Conservation (phyloP, 805 yeast genomes). For the Tetrapisispora taiwanensis region DNA sequence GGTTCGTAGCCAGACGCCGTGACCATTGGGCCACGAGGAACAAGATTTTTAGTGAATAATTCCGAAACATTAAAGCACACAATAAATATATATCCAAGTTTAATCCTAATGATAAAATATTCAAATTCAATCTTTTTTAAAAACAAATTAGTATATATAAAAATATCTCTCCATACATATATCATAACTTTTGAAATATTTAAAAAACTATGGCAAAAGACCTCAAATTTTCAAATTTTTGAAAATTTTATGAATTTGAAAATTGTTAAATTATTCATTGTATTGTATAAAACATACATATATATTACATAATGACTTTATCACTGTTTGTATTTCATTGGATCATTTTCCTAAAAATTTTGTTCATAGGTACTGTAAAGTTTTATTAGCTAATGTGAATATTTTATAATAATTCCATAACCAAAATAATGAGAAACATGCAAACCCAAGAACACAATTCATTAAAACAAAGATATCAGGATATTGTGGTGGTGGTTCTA, state of each 20-base stretch:
- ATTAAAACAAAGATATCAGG: slow-evolving; percentile 84
- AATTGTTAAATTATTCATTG: no score
- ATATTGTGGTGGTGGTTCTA: slow-evolving; percentile 45
- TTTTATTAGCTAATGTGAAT: slow-evolving; percentile 24
- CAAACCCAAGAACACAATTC: slow-evolving; percentile 65
- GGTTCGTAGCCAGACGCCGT: slow-evolving; percentile 66
- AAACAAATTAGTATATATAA: no score
- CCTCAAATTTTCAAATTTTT: no score
- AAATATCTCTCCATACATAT: no score
- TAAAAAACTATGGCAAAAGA: no score
- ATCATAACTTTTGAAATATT: no score
- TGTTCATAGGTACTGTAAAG: slow-evolving; percentile 16
- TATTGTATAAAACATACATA: no score
- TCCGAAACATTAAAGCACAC: background rate
- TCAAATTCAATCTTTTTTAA: no score
- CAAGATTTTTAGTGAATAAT: slow-evolving; percentile 25
- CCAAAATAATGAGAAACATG: slow-evolving; percentile 66
- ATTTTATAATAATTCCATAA: slow-evolving; percentile 67
- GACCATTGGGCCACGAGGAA: slow-evolving; percentile 72
- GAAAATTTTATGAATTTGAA: no score
- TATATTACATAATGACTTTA: no score
- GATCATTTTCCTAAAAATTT: no score
- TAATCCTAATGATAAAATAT: background rate
- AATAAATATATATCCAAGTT: background rate
- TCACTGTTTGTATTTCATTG: no score